phyloP scores from a whole-genome alignment of 2,329 filamentous ascomycete genomes.

The Xylariaceae sp. region DNA sequence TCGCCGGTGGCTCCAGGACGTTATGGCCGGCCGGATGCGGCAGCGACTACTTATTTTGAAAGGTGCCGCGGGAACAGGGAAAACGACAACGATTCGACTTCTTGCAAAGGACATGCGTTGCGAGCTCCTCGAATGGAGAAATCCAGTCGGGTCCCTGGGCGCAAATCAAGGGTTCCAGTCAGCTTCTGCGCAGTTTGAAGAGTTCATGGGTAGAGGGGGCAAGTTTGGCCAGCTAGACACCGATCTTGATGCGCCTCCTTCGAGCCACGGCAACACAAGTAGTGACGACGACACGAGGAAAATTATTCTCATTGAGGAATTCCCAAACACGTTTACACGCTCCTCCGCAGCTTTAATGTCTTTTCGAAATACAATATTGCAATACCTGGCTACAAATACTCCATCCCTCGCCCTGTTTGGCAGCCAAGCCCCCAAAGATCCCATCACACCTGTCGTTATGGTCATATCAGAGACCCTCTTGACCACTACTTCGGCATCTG shows the following conservation, averaged over 20 bases:
- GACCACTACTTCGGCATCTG: slow-evolving; percentile 79
- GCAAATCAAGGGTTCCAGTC: slow-evolving; percentile 67
- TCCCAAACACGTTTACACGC: slow-evolving; percentile 73
- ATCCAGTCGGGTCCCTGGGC: slow-evolving; percentile 66
- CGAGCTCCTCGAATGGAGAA: slow-evolving; percentile 87
- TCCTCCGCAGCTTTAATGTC: slow-evolving; percentile 66
- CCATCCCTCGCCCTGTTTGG: slow-evolving; percentile 56
- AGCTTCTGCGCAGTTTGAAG: slow-evolving; percentile 81
- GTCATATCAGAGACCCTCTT: slow-evolving; percentile 89
- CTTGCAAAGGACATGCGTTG: slow-evolving; percentile 77
- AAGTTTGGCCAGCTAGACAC: slow-evolving; percentile 74
- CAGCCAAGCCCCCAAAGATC: slow-evolving; percentile 45
- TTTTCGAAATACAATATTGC: slow-evolving; percentile 75
- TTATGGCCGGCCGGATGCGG: slow-evolving; percentile 64
- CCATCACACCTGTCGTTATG: slow-evolving; percentile 76
- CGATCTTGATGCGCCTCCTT: slow-evolving; percentile 31
- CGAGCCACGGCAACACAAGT: slow-evolving; percentile 6
- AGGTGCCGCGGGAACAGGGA: slow-evolving; percentile 87
- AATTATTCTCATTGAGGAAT: slow-evolving; percentile 78
- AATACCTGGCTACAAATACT: slow-evolving; percentile 71
- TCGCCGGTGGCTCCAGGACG: slow-evolving; percentile 76
- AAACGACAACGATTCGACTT: slow-evolving; percentile 83
- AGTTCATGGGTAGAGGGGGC: slow-evolving; percentile 82
- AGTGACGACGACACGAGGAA: slow-evolving; percentile 42
- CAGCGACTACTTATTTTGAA: slow-evolving; percentile 83